Evolutionary conservation across 768 basidiomycete species (phyloP), one percentile per base, ranked within the genome.

Genomic region (Suillus paluster): DNA sequence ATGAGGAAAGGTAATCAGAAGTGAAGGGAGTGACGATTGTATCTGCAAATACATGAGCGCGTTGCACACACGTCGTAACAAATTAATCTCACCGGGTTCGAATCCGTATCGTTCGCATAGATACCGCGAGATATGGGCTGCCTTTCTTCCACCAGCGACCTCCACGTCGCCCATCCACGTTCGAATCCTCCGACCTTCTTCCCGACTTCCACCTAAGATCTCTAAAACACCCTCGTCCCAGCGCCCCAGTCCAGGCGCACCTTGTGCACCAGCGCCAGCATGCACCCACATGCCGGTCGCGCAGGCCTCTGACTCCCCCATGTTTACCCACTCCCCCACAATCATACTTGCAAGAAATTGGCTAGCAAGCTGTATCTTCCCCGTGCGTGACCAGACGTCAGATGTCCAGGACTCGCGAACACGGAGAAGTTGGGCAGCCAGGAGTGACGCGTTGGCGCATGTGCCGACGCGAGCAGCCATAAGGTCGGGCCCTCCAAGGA

Each of bases 81-180:
- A 44, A 71, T 72, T 12, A n/a, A 25, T 55, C 54, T 55, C 52
- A 91, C 89, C 90, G 65, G 87, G 77, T 64, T 91, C 90, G 64
- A 95, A 92, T 7, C 91, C 90, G 72, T 87, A 94, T 56, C 92
- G 83, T 50, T 94, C 91, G 34, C 87, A 86, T 45, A 94, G 81
- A 69, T 93, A 94, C 69, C 87, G 80, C 2, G 90, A 87, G 23
- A 94, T 79, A 61, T 81, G 86, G 8, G 89, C 91, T 2, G 83
- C 77, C 49, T 86, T 83, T 63, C 86, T 78, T 21, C 85, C 89
- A 48, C 87, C 86, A 12, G 84, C 84, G 38, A 81, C 70, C 67
- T 92, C 90, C 11, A 93, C 92, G 36, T 91, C 91, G n/a, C 92
- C 93, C 7, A 95, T 77, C 90, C 92, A 92, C 4, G 84, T 84